phyloP scores from a whole-genome alignment of 352 stramenopile species.

The Peronospora tabacina region DNA sequence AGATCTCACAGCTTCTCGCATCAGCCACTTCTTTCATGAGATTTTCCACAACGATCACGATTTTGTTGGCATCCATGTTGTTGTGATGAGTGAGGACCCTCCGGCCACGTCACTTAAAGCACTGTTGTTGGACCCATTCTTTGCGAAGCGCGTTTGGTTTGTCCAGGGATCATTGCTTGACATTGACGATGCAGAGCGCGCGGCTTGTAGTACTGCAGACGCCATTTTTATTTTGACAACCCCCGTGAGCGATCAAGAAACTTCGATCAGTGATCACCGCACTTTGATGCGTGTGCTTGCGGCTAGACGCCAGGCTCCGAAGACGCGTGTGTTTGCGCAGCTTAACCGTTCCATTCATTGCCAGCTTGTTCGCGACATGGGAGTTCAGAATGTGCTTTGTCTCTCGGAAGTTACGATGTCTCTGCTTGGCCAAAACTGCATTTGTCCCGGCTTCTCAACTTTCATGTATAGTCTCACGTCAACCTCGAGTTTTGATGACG shows the following conservation, averaged over 20 bases:
- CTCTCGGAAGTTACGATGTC: constrained; percentile 77
- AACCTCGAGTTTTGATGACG: constrained; percentile 58
- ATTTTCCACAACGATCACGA: constrained; percentile 86
- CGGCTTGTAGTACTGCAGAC: constrained; percentile 49
- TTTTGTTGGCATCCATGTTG: constrained; percentile 67
- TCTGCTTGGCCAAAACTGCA: constrained; percentile 77
- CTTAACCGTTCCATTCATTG: constrained; percentile 73
- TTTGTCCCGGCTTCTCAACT: constrained; percentile 80
- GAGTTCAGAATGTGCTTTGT: constrained; percentile 71
- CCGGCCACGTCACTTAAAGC: constrained; percentile 66
- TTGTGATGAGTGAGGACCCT: constrained; percentile 71
- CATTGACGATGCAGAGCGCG: constrained; percentile 66
- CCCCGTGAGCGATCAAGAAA: constrained; percentile 57
- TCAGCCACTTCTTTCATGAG: constrained; percentile 82
- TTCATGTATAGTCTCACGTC: constrained; percentile 85
- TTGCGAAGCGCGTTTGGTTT: constrained; percentile 76
- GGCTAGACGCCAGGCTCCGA: constrained; percentile 53
- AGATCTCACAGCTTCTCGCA: constrained; percentile 70
- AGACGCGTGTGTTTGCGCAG: constrained; percentile 51
- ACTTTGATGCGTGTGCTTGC: constrained; percentile 77
- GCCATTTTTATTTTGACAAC: constrained; percentile 77
- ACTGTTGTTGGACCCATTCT: constrained; percentile 77
- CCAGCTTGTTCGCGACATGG: constrained; percentile 63
- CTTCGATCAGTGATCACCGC: constrained; percentile 63
- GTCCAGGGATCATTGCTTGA: constrained; percentile 77